phyloP scores from a whole-genome alignment of 2,329 filamentous ascomycete species.

The Metarhizium sp. region DNA sequence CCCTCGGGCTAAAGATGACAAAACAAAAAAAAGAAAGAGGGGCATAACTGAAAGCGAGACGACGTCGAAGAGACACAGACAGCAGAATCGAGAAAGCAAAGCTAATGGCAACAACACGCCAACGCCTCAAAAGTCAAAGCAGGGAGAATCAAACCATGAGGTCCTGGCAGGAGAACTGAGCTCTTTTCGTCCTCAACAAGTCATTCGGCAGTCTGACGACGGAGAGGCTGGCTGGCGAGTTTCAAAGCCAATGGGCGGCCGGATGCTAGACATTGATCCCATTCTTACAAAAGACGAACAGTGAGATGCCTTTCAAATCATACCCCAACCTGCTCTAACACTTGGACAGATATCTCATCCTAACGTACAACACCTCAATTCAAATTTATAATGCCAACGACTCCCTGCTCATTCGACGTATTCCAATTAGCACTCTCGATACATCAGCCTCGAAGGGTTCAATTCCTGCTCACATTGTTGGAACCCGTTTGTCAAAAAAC shows the following conservation, averaged over 20 bases:
- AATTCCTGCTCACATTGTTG: slow-evolving; percentile 27
- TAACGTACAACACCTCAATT: slow-evolving; percentile 65
- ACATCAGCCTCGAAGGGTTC: slow-evolving; percentile 14
- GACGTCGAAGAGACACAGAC: slow-evolving; percentile 31
- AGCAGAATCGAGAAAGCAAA: slow-evolving; percentile 20
- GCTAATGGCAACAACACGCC: slow-evolving; percentile 12
- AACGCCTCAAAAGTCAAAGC: neutral
- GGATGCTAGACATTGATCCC: slow-evolving; percentile 56
- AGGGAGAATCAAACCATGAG: slow-evolving; percentile 4
- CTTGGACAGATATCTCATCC: slow-evolving; percentile 54
- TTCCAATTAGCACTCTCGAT: slow-evolving; percentile 38
- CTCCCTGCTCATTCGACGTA: slow-evolving; percentile 68
- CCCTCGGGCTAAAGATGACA: slow-evolving; percentile 23
- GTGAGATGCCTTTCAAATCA: slow-evolving; percentile 28
- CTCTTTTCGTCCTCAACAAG: slow-evolving; percentile 13
- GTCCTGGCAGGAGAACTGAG: slow-evolving; percentile 4
- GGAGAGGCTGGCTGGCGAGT: slow-evolving; percentile 43
- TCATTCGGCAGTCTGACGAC: slow-evolving; percentile 18
- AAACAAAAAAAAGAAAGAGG: slow-evolving; percentile 38
- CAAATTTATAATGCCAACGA: slow-evolving; percentile 75
- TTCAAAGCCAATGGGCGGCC: slow-evolving; percentile 55
- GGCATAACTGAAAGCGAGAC: slow-evolving; percentile 31
- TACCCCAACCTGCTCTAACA: neutral
- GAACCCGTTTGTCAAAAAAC: slow-evolving; percentile 28
- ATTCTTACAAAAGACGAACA: slow-evolving; percentile 52